A percentile compares a stretch with the other conserved stretches of the same genome.
phyloP scores from a whole-genome alignment of 2,329 filamentous ascomycete genomes.

The Diplodia seriata region DNA sequence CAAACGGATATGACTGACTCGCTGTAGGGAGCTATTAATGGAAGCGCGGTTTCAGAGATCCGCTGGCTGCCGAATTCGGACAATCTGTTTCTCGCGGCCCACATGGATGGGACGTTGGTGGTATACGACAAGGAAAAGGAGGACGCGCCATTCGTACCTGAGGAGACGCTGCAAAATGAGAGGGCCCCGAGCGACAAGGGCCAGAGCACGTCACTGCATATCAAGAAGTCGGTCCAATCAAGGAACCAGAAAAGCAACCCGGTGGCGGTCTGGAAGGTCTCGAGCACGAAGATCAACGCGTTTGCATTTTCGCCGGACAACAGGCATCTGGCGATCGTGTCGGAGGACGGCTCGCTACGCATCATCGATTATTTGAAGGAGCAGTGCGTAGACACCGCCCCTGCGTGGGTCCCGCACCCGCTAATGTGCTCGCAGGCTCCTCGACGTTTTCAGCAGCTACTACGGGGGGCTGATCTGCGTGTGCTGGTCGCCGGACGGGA shows the following conservation, averaged over 20 bases:
- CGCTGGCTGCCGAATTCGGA: slow-evolving; percentile 95
- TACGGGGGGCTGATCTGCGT: slow-evolving; percentile 93
- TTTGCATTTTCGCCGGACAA: slow-evolving; percentile 93
- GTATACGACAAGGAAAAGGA: slow-evolving; percentile 99
- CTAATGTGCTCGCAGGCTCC: slow-evolving; percentile 62
- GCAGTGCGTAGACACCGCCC: slow-evolving; percentile 64
- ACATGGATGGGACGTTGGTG: slow-evolving; percentile 88
- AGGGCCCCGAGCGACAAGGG: slow-evolving; percentile 42
- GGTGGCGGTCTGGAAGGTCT: slow-evolving; percentile 89
- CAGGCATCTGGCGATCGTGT: slow-evolving; percentile 84
- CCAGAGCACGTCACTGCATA: slow-evolving; percentile 61
- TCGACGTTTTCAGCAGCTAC: slow-evolving; percentile 87
- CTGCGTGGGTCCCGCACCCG: slow-evolving; percentile 21
- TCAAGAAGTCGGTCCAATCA: slow-evolving; percentile 91
- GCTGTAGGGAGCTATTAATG: slow-evolving; percentile 79
- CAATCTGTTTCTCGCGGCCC: slow-evolving; percentile 87
- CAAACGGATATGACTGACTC: slow-evolving; percentile 30
- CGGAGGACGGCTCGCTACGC: slow-evolving; percentile 87
- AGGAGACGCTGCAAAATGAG: slow-evolving; percentile 48
- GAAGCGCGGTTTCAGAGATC: slow-evolving; percentile 83
- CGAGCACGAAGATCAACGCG: slow-evolving; percentile 86
- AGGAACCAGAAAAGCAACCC: slow-evolving; percentile 94
- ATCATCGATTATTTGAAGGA: slow-evolving; percentile 93
- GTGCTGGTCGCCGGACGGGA: slow-evolving; percentile 96
- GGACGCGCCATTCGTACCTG: slow-evolving; percentile 77